Evolutionary conservation across 352 stramenopile genomes (phyloP).

Genomic region (Globisporangium viniferum): DNA sequence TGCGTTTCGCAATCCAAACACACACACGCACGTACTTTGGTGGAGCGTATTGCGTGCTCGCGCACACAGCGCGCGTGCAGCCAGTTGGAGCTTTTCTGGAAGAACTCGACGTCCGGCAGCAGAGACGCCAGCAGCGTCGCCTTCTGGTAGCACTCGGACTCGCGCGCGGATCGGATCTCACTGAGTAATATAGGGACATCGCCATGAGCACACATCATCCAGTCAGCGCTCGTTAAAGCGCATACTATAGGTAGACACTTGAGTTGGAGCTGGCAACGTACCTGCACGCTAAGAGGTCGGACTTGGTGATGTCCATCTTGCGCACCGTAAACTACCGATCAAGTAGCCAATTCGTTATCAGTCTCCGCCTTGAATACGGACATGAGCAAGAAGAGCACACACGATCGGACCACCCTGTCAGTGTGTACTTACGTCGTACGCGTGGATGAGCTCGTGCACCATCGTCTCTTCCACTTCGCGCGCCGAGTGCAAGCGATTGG

Average conservation of each 20-base stretch:
- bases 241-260: neutral
- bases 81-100: conserved; percentile 59
- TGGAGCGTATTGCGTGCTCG: conserved; percentile 73
- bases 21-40: conserved; percentile 40
- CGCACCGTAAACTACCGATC: conserved; percentile 66
- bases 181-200: conserved; percentile 20
- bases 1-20: neutral
- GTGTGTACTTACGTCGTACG: conserved; percentile 53
- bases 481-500: conserved; percentile 68
- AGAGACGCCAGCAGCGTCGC: conserved; percentile 54
- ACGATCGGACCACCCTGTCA: too few species aligned
- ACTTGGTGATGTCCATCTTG: conserved; percentile 85
- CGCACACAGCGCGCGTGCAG: conserved; percentile 65
- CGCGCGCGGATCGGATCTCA: conserved; percentile 75
- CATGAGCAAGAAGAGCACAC: neutral
- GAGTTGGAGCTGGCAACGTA: conserved; percentile 7
- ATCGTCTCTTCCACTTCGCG: conserved; percentile 80
- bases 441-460: conserved; percentile 84
- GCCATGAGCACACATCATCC: neutral
- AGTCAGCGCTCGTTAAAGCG: neutral
- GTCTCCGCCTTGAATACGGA: neutral
- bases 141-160: conserved; percentile 83
- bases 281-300: conserved; percentile 77
- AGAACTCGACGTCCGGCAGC: conserved; percentile 60
- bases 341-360: neutral